Conservation (phyloP, 2,329 filamentous ascomycete genomes). For the Phyllosticta capitalensis region DNA sequence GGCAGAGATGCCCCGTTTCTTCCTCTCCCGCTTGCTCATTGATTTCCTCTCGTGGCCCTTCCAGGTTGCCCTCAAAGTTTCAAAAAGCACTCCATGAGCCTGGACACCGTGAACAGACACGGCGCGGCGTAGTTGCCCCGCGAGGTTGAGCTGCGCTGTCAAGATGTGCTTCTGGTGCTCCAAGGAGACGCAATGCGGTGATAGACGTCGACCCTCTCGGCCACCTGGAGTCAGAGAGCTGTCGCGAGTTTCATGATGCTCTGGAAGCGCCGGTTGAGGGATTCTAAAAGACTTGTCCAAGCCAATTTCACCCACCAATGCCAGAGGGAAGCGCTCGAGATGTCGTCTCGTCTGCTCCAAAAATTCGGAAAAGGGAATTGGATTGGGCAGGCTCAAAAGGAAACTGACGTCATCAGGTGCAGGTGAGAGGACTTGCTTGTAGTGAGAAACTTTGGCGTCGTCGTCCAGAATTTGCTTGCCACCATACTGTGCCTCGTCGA, state of each 20-base stretch:
- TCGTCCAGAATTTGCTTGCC: constrained; percentile 27
- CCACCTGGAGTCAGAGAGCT: constrained; percentile 55
- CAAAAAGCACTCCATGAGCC: constrained; percentile 61
- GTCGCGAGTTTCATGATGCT: constrained; percentile 33
- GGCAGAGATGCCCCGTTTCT: constrained; percentile 12
- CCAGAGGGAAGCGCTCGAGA: constrained; percentile 49
- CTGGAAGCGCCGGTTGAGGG: constrained; percentile 48
- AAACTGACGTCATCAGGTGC: constrained; percentile 42
- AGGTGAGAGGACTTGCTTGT: constrained; percentile 54
- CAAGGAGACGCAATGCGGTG: constrained; percentile 57
- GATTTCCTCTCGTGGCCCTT: constrained; percentile 58
- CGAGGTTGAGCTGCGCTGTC: constrained; percentile 58
- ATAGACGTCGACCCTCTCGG: constrained; percentile 58
- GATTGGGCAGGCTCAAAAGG: constrained; percentile 47
- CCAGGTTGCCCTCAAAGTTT: constrained; percentile 57
- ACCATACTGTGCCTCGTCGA: constrained; percentile 43
- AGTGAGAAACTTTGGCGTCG: constrained; percentile 48
- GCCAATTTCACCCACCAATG: constrained; percentile 68
- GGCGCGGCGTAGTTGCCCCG: constrained; percentile 54
- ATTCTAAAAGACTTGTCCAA: constrained; percentile 70
- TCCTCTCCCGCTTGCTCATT: constrained; percentile 48
- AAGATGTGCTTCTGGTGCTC: constrained; percentile 60
- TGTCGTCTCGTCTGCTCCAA: constrained; percentile 46
- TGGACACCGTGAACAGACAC: constrained; percentile 68
- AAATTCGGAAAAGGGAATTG: constrained; percentile 50